Base-by-base conservation (phyloP, 1,284 basidiomycete genomes). In the Leccinum subrobustum region DNA sequence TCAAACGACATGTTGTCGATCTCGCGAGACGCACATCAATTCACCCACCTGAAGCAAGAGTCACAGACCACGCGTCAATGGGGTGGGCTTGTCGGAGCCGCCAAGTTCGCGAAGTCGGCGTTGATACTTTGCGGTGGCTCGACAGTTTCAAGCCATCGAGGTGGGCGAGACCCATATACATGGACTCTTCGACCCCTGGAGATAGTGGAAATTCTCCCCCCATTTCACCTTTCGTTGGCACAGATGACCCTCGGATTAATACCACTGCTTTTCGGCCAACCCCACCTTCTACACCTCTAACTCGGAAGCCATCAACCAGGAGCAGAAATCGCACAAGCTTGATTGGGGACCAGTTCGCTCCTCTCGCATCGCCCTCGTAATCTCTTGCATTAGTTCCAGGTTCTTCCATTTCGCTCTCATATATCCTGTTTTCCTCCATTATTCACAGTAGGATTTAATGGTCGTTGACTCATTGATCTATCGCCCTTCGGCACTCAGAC, bases 41-140 rank as follows among this genome's bases (percentile, higher is more conserved):
- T 44, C 69, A 71, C n/a, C 68, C 71, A 33, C 68, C 66, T 25
- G 76, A 79, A 56, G 70, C 70, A 55, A 73, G 78, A 42, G 77
- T 75, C 63, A 68, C 73, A 12, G 80, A 78, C 61, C 72, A 72
- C 25, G 68, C 80, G 5, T 27, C 50, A 9, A 79, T 87, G 75
- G 73, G 71, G n/a, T 89, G 86, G 86, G 76, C 75, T 58, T 82
- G 80, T 52, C 77, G 80, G 59, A 81, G 82, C 66, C 79, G 78
- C 66, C 83, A 81, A 65, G 71, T 92, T 59, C 81, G 90, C 37
- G 80, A 88, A 55, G 78, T 89, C 23, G 81, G 81, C 18, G 71
- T 84, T 16, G 80, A 82, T 47, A 81, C 83, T 25, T 71, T 92
- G 63, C 83, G 84, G 62, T 87, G 83, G 78, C 81, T 92, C 52